These are phyloP conservation scores for Fusarium citri DNA, from an alignment of 2,329 filamentous ascomycete genomes.

Conservation along the genomic window DNA sequence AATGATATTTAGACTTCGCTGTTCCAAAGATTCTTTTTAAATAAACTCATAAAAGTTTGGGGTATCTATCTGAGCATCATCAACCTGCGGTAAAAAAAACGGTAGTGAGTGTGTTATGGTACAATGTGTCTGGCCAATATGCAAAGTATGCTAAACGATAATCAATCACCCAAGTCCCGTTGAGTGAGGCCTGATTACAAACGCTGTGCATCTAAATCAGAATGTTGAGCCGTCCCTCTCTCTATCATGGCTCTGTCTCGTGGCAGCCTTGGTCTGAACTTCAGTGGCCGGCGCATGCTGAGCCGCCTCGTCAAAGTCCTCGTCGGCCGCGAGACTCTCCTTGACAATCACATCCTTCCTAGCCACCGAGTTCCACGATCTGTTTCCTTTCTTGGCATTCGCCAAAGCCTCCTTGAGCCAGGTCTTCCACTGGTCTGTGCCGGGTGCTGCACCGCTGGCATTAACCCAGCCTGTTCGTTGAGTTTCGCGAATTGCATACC, in stretches of 20 bases:
- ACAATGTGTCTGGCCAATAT: not conserved
- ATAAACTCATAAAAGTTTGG: not conserved
- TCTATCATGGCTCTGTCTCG: conserved; percentile 32
- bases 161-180: not conserved
- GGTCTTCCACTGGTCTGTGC: conserved; percentile 62
- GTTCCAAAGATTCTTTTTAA: not conserved
- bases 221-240: conserved; percentile 43
- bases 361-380: conserved; percentile 60
- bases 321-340: conserved; percentile 35
- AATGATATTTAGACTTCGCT: conserved; percentile 1
- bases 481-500: conserved; percentile 69
- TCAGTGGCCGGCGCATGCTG: conserved; percentile 49
- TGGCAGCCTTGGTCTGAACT: conserved; percentile 30
- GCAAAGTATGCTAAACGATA: not conserved
- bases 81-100: not conserved
- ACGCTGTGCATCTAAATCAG: conserved; percentile 8
- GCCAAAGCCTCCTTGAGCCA: conserved; percentile 64
- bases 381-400: conserved; percentile 50
- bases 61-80: conserved; percentile 1
- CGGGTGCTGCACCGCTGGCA: conserved; percentile 63
- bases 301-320: conserved; percentile 44
- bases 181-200: not conserved
- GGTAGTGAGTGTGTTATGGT: not conserved
- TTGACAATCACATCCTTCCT: conserved; percentile 63
- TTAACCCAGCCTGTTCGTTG: conserved; percentile 64